Evolutionary conservation across 495 filamentous ascomycete genomes (phyloP).

Genomic region (Penicillium steckii): DNA sequence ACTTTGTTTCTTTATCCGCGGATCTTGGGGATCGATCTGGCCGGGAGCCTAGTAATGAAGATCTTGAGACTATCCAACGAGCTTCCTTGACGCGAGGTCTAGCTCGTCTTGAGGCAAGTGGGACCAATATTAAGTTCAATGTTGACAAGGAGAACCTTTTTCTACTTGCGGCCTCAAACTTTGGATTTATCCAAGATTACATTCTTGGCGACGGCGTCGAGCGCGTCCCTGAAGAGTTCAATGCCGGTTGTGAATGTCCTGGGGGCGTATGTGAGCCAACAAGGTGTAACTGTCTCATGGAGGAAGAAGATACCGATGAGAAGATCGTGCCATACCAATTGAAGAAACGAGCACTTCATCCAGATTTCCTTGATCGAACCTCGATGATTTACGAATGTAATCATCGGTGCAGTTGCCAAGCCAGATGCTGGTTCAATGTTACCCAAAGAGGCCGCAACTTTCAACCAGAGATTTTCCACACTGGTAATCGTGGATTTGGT

Average conservation of each 20-base stretch:
- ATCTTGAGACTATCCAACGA: not conserved
- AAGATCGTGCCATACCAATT: conserved; percentile 38
- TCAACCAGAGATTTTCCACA: conserved; percentile 79
- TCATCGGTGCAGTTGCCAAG: conserved; percentile 62
- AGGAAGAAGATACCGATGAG: conserved; percentile 36
- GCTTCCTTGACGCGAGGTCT: not conserved
- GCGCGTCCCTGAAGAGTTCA: conserved; percentile 33
- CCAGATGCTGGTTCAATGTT: conserved; percentile 71
- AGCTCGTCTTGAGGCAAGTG: not conserved
- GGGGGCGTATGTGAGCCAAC: conserved; percentile 27
- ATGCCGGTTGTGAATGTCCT: conserved; percentile 40
- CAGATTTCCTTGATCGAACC: conserved; percentile 31
- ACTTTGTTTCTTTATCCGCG: conserved; percentile 6
- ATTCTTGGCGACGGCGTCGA: conserved; percentile 35
- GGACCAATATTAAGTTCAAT: conserved; percentile 26
- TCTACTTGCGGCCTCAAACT: conserved; percentile 28
- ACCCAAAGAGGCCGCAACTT: conserved; percentile 77
- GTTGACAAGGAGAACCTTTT: conserved; percentile 23
- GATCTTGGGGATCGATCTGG: not conserved
- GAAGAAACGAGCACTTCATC: conserved; percentile 15
- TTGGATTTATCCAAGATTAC: conserved; percentile 46
- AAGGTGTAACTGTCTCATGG: conserved; percentile 36
- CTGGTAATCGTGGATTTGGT: conserved; percentile 78
- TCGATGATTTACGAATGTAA: conserved; percentile 82
- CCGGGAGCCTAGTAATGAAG: not conserved